A percentile compares a stretch with the other conserved stretches of the same genome.
These are phyloP conservation scores for Allomyces arbusculus DNA, from an alignment of 192 early-diverging fungal genomes.

Conservation along the genomic window DNA sequence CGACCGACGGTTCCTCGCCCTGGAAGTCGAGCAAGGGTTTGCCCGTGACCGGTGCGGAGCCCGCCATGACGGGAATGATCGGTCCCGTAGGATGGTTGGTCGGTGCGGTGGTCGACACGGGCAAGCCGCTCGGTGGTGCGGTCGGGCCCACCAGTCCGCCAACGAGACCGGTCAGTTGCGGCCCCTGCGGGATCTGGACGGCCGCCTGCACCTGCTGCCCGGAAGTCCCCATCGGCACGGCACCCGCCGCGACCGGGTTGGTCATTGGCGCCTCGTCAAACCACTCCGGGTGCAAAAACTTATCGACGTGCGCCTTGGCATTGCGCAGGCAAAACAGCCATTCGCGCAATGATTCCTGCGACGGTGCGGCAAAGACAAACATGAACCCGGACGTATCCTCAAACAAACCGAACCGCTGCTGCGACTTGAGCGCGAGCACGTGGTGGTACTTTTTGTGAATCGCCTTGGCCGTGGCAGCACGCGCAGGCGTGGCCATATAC, in stretches of 20 bases:
- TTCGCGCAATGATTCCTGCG: background rate
- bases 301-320: background rate
- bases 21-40: background rate
- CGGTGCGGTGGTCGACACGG: background rate
- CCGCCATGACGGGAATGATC: background rate
- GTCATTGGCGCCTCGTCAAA: background rate
- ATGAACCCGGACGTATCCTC: background rate
- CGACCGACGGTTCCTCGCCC: background rate
- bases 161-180: background rate
- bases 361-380: background rate
- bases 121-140: background rate
- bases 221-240: background rate
- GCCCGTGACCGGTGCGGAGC: background rate
- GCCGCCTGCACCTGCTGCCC: background rate
- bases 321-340: background rate
- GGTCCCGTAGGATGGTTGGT: background rate
- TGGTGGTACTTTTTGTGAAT: no score
- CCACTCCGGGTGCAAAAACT: background rate
- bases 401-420: background rate
- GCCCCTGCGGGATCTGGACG: background rate
- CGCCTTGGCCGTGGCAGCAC: no score
- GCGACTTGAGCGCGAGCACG: no score
- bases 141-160: background rate
- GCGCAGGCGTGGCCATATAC: background rate
- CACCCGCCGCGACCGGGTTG: background rate